phyloP scores from a whole-genome alignment of 208 protist genomes.

The Acanthamoeba lenticulata region DNA sequence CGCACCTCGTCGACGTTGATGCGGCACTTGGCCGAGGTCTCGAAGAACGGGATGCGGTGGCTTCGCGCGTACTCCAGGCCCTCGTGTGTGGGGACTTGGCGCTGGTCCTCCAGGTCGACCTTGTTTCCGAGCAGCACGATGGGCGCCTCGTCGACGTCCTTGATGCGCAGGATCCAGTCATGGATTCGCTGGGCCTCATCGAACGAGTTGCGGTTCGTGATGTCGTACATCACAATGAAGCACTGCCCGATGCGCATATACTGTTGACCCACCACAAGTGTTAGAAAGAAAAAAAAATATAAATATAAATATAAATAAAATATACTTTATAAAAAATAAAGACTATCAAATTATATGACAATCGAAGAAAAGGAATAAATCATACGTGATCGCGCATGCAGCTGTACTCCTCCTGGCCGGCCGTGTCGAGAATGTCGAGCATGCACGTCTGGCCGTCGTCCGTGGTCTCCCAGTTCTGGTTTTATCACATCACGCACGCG shows the following conservation, averaged over 20 bases:
- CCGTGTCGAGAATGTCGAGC: constrained; percentile 88
- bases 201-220: constrained; percentile 67
- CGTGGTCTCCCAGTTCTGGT: constrained; percentile 5
- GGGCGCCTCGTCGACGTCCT: constrained; percentile 66
- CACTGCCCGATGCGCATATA: background rate
- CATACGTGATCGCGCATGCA: constrained; percentile 83
- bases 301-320: no score
- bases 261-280: no score
- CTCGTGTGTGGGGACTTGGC: background rate
- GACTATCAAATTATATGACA: no score
- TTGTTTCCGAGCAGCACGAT: constrained; percentile 38
- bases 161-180: constrained; percentile 73
- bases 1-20: constrained; percentile 9
- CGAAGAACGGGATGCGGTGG: constrained; percentile 29
- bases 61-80: background rate
- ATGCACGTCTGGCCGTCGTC: constrained; percentile 70
- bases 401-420: constrained; percentile 85
- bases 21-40: background rate
- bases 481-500: background rate
- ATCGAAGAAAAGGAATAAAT: background rate
- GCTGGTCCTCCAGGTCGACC: constrained; percentile 9
- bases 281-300: no score
- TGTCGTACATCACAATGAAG: constrained; percentile 30
- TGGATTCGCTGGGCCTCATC: constrained; percentile 66
- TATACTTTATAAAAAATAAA: no score